A percentile compares a stretch with the other conserved stretches of the same genome.
Conservation (phyloP, 2,329 filamentous ascomycete genomes). For the Trematosphaeria pertusa region DNA sequence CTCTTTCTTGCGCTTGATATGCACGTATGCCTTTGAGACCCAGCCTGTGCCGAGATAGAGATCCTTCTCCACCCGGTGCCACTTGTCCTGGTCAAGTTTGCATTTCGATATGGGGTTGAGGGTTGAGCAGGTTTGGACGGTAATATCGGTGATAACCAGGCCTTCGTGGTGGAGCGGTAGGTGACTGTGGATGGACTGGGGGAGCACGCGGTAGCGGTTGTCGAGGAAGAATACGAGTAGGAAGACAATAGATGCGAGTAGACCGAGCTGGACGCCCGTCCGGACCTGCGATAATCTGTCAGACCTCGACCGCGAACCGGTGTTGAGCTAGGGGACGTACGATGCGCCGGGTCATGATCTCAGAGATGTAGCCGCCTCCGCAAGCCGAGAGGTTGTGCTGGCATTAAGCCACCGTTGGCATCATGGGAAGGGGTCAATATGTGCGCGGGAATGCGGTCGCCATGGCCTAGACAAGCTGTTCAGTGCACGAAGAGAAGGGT, state of each 20-base stretch:
- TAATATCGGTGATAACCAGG: slow-evolving; percentile 84
- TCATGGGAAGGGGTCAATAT: slow-evolving; percentile 7
- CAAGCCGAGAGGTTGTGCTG: slow-evolving; percentile 13
- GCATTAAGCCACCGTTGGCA: slow-evolving; percentile 4
- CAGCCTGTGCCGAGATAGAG: slow-evolving; percentile 79
- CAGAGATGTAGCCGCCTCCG: slow-evolving; percentile 13
- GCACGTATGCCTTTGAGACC: slow-evolving; percentile 79
- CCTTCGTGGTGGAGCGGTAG: slow-evolving; percentile 83
- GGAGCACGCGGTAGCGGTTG: slow-evolving; percentile 85
- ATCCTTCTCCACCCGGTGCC: slow-evolving; percentile 90
- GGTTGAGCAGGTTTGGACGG: slow-evolving; percentile 75
- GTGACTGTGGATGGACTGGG: slow-evolving; percentile 83
- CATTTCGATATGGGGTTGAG: slow-evolving; percentile 78
- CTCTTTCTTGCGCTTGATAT: slow-evolving; percentile 84
- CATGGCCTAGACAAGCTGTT: background rate
- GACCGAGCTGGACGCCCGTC: slow-evolving; percentile 77
- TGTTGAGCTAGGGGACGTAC: slow-evolving; percentile 27
- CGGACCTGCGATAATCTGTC: slow-evolving; percentile 46
- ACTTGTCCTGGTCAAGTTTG: slow-evolving; percentile 73
- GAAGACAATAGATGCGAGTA: slow-evolving; percentile 67
- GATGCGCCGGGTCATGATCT: slow-evolving; percentile 50
- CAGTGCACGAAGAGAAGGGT: background rate
- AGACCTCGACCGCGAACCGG: background rate
- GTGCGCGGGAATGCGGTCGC: background rate
- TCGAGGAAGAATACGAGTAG: slow-evolving; percentile 83